Conservation (phyloP, 305 asterid genomes). For the Fraxinus nigra region DNA sequence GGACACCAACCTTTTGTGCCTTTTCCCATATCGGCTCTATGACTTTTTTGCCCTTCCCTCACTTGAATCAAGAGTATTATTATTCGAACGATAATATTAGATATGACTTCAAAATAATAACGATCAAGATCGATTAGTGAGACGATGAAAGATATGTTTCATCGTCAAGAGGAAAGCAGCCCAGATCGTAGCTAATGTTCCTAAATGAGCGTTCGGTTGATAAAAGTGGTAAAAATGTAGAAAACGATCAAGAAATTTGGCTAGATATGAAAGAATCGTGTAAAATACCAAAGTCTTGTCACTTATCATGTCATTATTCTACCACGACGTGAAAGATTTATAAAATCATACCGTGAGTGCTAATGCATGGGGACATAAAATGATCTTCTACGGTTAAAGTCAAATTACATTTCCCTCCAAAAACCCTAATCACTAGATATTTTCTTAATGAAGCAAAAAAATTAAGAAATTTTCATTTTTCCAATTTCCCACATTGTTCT, state of each 20-base stretch:
- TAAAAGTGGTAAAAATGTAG: background rate
- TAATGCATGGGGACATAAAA: background rate
- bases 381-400: background rate
- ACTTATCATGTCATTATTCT: background rate
- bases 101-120: background rate
- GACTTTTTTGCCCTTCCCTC: background rate
- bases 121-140: background rate
- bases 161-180: background rate
- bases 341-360: background rate
- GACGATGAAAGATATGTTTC: background rate
- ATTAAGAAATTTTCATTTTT: conserved; percentile 1
- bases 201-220: background rate
- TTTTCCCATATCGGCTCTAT: background rate
- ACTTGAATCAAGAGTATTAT: background rate
- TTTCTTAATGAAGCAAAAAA: background rate
- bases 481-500: background rate
- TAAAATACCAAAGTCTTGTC: background rate
- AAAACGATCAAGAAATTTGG: no score
- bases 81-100: background rate
- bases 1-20: background rate
- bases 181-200: background rate
- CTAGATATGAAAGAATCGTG: background rate
- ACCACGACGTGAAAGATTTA: background rate
- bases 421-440: conserved; percentile 2
- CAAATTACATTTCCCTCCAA: conserved; percentile 24